Evolutionary conservation across 1,139 yeast genomes (phyloP).

Genomic region (Yamadazyma trypodendri): DNA sequence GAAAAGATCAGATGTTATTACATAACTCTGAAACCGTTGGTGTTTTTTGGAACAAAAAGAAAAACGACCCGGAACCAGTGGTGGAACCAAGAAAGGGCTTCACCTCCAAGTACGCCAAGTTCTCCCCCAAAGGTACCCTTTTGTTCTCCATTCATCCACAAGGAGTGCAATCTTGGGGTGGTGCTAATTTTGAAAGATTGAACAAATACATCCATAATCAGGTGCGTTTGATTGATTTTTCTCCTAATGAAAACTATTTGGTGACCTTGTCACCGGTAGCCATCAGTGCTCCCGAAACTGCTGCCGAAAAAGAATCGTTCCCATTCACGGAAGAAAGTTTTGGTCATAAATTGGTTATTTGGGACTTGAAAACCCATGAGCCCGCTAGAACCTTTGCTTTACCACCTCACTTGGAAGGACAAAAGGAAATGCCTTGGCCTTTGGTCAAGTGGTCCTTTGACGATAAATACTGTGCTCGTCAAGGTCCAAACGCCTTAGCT

Average conservation of each 20-base stretch:
- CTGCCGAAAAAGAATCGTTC: slow-evolving; percentile 60
- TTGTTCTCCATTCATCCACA: slow-evolving; percentile 88
- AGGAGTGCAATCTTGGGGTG: slow-evolving; percentile 98
- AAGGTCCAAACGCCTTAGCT: slow-evolving; percentile 90
- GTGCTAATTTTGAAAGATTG: slow-evolving; percentile 70
- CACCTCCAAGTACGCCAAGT: slow-evolving; percentile 84
- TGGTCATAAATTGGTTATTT: slow-evolving; percentile 91
- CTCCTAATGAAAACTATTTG: slow-evolving; percentile 87
- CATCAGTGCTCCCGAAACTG: slow-evolving; percentile 66
- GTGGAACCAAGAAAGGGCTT: slow-evolving; percentile 79
- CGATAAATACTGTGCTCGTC: slow-evolving; percentile 92
- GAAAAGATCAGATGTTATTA: slow-evolving; percentile 86
- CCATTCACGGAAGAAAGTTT: slow-evolving; percentile 88
- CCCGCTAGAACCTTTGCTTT: slow-evolving; percentile 89
- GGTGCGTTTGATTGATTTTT: slow-evolving; percentile 85
- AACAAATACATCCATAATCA: slow-evolving; percentile 85
- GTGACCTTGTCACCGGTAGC: slow-evolving; percentile 91
- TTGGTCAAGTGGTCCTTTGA: slow-evolving; percentile 94
- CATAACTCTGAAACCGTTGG: slow-evolving; percentile 83
- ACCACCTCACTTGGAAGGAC: slow-evolving; percentile 71
- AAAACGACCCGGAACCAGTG: slow-evolving; percentile 71
- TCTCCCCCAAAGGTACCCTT: slow-evolving; percentile 93
- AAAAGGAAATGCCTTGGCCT: slow-evolving; percentile 90
- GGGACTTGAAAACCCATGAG: slow-evolving; percentile 86
- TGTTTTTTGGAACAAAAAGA: slow-evolving; percentile 82